A percentile compares a stretch with the other conserved stretches of the same genome.
These are phyloP conservation scores for Sclerotiophoma versabilis DNA, from an alignment of 2,329 filamentous ascomycete species.

Conservation along the genomic window DNA sequence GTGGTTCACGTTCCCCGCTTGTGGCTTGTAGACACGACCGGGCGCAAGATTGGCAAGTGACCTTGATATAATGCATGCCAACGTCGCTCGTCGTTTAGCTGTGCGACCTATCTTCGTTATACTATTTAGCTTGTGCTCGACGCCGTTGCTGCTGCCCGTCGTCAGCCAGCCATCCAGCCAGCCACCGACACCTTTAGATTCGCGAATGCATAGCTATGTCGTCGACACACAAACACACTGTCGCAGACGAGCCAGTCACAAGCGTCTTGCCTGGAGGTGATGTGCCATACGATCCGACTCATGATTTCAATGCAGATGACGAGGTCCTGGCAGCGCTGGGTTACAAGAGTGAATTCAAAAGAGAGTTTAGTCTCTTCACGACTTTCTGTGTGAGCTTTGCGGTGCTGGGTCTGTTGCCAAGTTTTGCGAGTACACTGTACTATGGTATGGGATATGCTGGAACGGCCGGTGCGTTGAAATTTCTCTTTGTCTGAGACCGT, in stretches of 20 bases:
- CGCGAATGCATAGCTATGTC: constrained; percentile 12
- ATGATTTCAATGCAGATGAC: constrained; percentile 62
- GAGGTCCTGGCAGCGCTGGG: constrained; percentile 68
- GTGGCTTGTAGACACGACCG: neutral
- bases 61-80: constrained; percentile 14
- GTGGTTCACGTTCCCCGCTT: constrained; percentile 18
- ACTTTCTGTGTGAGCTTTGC: constrained; percentile 79
- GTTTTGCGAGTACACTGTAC: constrained; percentile 73
- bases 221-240: constrained; percentile 24
- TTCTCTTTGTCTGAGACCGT: neutral
- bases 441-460: constrained; percentile 68
- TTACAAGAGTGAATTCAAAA: constrained; percentile 69
- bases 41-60: constrained; percentile 12
- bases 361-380: constrained; percentile 77
- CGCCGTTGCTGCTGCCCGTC: neutral
- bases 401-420: constrained; percentile 73
- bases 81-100: constrained; percentile 2
- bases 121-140: neutral
- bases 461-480: constrained; percentile 44
- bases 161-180: constrained; percentile 3
- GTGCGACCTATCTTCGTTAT: neutral
- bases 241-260: constrained; percentile 61
- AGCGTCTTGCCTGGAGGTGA: constrained; percentile 60
- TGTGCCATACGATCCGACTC: constrained; percentile 54
- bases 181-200: neutral